Evolutionary conservation across 179 eudicot genomes (phyloP), one percentile per base, ranked within the genome.

Genomic region (Beta lomatogona): DNA sequence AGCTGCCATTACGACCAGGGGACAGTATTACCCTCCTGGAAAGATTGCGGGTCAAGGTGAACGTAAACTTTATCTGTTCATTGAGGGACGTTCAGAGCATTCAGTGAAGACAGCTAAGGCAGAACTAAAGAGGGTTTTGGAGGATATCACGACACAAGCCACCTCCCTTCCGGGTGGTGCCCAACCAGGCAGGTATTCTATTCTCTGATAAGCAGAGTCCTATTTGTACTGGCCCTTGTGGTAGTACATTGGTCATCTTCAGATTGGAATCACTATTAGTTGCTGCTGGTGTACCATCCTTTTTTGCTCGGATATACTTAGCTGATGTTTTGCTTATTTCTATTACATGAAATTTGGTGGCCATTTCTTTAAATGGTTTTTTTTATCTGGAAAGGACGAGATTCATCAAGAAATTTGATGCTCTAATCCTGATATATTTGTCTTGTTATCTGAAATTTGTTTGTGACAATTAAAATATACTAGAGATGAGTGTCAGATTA

Each of bases 1-100:
- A 58, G 97, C 94, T 72, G 97, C 98, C 48, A 95, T 95, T 68
- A 95, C 98, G 1, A 95, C 98, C n/a, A 84, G 98, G 79, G 98
- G 98, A 18, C 93, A 90, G 55, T 88, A 79, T 81, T 86, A 89
- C 78, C 97, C 94, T 11, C 95, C 92, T 36, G 97, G 97, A 19
- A 95, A 86, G 90, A 67, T 86, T 46, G 81, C 93, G 0, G 98
- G 90, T 10, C 94, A 92, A 4, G 93, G 93, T 79, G 98, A 95
- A 11, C 89, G 97, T 19, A 95, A 95, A 83, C 97, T 95, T 0
- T 95, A 90, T 72, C 82, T 95, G 89, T 93, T 90, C 79, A 95
- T 95, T 71, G 98, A 95, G 85, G 97, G 98, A 36, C 91, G 94
- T 60, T 85, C 97, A 6, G 98, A 93, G 86, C 93, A 93, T 81